These are phyloP conservation scores for Saccharomyces pastorianus DNA, from an alignment of 1,139 yeast genomes.

Conservation along the genomic window DNA sequence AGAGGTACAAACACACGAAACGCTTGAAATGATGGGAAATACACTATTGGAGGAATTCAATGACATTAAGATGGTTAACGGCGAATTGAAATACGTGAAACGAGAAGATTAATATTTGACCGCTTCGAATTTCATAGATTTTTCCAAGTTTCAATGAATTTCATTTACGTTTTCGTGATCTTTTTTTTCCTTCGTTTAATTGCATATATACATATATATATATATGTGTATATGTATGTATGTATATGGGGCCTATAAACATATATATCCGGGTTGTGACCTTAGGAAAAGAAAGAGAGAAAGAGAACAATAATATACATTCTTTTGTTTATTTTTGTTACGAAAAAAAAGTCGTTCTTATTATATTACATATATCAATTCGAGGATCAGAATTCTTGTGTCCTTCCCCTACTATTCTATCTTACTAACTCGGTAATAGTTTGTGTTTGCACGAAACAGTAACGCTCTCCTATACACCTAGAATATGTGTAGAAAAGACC, in stretches of 20 bases:
- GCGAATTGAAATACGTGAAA: constrained; percentile 5
- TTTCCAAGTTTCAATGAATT: not conserved
- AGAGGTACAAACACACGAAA: not conserved
- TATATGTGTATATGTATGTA: not conserved
- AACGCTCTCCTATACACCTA: not conserved
- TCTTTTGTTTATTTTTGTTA: not conserved
- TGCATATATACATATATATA: too few species aligned
- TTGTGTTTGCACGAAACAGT: not conserved
- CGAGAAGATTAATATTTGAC: constrained; percentile 1
- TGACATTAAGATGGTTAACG: constrained; percentile 6
- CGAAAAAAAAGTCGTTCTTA: not conserved
- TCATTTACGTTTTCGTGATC: not conserved
- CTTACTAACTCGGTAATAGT: not conserved
- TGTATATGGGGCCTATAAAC: not conserved
- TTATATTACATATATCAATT: not conserved
- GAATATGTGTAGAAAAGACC: not conserved
- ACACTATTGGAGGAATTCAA: constrained; percentile 6
- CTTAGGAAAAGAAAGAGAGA: not conserved
- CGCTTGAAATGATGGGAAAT: constrained; percentile 12
- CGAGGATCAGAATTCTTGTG: not conserved
- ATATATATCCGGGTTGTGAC: not conserved
- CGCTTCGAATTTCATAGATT: too few species aligned
- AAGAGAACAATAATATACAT: not conserved
- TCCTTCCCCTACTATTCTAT: not conserved
- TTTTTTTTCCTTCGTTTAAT: not conserved